Evolutionary conservation across 2,329 filamentous ascomycete species (phyloP), one percentile per base, ranked within the genome.

Genomic region (Scedosporium dehoogii): DNA sequence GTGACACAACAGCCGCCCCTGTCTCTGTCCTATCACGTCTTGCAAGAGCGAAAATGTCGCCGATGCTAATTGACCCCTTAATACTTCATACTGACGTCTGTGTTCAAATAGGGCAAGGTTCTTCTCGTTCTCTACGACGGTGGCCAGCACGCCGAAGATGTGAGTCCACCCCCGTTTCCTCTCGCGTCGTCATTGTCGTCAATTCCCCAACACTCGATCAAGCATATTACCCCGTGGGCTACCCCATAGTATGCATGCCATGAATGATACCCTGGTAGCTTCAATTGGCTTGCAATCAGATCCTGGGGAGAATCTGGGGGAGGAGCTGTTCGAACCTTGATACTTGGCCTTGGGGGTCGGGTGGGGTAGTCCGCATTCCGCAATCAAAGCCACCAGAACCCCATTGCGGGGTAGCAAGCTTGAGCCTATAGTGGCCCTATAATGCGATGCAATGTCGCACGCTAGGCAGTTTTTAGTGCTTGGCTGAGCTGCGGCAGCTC

Each of bases 81-180:
- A 23, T 57, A 6, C 44, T 7, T 3, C 12, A 38, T 38, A 38
- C 10, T 38, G 33, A 38, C 33, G 33, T 3, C 33, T 55, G 69
- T 70, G 74, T 72, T 73, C 73, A 78, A 77, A 75, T 25, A 97
- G 92, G 92, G 92, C 81, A 97, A 97, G 82, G 90, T 97, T 79
- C 88, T 97, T 74, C 83, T 92, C 73, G 90, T 96, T 70, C 85
- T 96, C 70, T 97, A 97, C 83, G 92, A 97, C 79, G 92, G 92
- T 75, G 84, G 86, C 74, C 81, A 91, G 80, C 91, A 96, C 81
- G 92, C 92, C 79, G 80, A 89, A 78, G 84, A 97, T 73, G 91
- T 96, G 75, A 75, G 80, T 74, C 4, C 59, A 46, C 55, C 18
- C 38, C 18, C 7, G 6, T 59, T 27, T 21, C 16, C n/a, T 41